Evolutionary conservation across 495 filamentous ascomycete genomes (phyloP).

Genomic region (Poronia punctata): DNA sequence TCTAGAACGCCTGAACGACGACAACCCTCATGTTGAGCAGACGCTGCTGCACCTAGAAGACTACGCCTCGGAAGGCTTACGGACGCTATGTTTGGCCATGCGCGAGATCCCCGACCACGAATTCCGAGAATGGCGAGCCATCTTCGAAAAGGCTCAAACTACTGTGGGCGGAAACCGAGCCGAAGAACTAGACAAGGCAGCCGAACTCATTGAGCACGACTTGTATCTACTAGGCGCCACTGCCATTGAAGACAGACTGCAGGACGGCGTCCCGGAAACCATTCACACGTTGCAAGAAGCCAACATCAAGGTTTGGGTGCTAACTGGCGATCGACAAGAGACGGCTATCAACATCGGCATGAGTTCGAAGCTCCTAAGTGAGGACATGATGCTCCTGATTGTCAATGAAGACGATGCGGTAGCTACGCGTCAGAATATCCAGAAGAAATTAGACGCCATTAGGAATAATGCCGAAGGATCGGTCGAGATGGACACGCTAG

Average conservation of each 20-base stretch:
- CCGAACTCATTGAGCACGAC: conserved; percentile 89
- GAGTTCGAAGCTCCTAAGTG: conserved; percentile 97
- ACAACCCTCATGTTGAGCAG: conserved; percentile 75
- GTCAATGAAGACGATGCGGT: conserved; percentile 79
- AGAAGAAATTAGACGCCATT: conserved; percentile 89
- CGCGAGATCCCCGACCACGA: conserved; percentile 89
- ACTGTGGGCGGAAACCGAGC: conserved; percentile 88
- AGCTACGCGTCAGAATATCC: conserved; percentile 74
- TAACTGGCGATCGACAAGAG: conserved; percentile 97
- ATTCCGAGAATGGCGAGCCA: conserved; percentile 77
- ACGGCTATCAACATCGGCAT: conserved; percentile 99
- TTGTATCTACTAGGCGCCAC: conserved; percentile 90
- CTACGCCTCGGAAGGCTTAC: conserved; percentile 92
- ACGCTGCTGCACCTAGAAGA: conserved; percentile 94
- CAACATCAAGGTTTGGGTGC: conserved; percentile 97
- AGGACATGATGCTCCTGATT: conserved; percentile 97
- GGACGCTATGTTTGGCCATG: conserved; percentile 93
- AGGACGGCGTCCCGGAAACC: conserved; percentile 97
- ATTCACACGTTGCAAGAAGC: conserved; percentile 96
- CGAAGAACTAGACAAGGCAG: conserved; percentile 94
- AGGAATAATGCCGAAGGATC: conserved; percentile 64
- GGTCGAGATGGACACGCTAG: conserved; percentile 77
- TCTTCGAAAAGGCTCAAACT: conserved; percentile 84
- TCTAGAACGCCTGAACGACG: conserved; percentile 67
- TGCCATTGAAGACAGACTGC: conserved; percentile 93